These are phyloP conservation scores for Scutellaria baicalensis DNA, from an alignment of 257 asterid species.

Conservation along the genomic window DNA sequence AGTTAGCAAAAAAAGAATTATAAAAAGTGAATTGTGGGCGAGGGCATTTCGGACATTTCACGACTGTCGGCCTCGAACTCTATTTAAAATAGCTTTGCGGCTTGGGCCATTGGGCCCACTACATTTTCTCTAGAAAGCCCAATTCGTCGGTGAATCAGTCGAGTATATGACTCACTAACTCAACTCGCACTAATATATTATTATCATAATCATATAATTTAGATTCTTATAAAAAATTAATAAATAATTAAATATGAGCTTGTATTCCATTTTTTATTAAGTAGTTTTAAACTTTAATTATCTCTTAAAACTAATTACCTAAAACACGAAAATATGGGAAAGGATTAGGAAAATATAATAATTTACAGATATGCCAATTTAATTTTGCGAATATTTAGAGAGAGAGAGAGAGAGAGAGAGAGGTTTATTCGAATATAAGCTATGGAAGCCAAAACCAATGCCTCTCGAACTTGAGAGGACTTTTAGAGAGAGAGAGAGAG, in stretches of 20 bases:
- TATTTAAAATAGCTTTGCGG: background rate
- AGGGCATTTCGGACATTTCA: background rate
- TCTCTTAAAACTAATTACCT: no score
- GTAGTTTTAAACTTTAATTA: no score
- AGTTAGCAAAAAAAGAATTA: background rate
- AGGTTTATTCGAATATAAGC: constrained; percentile 29
- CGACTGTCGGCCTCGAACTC: constrained; percentile 13
- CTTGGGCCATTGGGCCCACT: constrained; percentile 12
- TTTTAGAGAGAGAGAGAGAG: constrained; percentile 14
- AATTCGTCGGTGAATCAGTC: constrained; percentile 32
- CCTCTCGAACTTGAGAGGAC: constrained; percentile 16
- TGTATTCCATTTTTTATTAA: no score
- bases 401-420: constrained; percentile 10
- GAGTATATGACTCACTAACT: constrained; percentile 15
- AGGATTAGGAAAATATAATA: background rate
- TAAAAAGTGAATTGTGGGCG: background rate
- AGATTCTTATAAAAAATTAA: no score
- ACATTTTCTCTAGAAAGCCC: background rate
- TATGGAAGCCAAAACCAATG: constrained; percentile 38
- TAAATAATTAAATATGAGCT: no score
- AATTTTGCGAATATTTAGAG: background rate
- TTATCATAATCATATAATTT: no score
- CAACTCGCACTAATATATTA: background rate
- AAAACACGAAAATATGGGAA: no score
- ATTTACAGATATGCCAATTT: constrained; percentile 3